phyloP scores from a whole-genome alignment of 257 asterid species.

The Buddleja alternifolia region DNA sequence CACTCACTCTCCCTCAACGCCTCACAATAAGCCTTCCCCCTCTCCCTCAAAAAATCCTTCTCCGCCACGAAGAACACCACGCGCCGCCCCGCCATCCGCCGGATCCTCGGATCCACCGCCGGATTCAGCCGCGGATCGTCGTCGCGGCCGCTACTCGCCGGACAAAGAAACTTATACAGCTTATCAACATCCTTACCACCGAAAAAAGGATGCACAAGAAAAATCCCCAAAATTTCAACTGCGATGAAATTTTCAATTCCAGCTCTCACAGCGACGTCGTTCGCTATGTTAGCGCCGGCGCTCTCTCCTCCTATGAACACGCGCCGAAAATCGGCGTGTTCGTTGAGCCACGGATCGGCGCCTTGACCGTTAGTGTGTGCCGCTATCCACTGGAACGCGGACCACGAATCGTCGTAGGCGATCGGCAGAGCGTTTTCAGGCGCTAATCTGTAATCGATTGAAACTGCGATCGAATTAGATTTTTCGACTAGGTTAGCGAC shows the following conservation, averaged over 20 bases:
- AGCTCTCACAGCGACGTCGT: conserved; percentile 56
- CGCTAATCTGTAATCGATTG: conserved; percentile 68
- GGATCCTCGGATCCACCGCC: conserved; percentile 54
- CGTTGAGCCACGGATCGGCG: conserved; percentile 64
- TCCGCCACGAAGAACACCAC: conserved; percentile 59
- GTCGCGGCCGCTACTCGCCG: conserved; percentile 49
- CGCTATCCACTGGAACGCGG: conserved; percentile 61
- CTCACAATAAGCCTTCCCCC: conserved; percentile 55
- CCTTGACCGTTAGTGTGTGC: conserved; percentile 48
- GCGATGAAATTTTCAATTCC: conserved; percentile 37
- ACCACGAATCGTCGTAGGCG: conserved; percentile 76
- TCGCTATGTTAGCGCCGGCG: conserved; percentile 71
- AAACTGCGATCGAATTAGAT: conserved; percentile 47
- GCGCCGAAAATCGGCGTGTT: conserved; percentile 55
- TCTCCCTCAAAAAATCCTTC: conserved; percentile 51
- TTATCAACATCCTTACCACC: conserved; percentile 51
- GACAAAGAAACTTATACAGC: conserved; percentile 51
- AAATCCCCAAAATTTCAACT: conserved; percentile 42
- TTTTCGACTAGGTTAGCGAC: conserved; percentile 37
- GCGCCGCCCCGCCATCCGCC: conserved; percentile 56
- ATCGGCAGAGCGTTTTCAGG: conserved; percentile 61
- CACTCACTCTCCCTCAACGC: conserved; percentile 69
- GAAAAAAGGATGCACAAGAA: conserved; percentile 56
- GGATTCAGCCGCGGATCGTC: conserved; percentile 77
- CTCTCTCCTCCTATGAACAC: conserved; percentile 75